Evolutionary conservation across 306 rosid genomes (phyloP).

Genomic region (Quercus cerris): DNA sequence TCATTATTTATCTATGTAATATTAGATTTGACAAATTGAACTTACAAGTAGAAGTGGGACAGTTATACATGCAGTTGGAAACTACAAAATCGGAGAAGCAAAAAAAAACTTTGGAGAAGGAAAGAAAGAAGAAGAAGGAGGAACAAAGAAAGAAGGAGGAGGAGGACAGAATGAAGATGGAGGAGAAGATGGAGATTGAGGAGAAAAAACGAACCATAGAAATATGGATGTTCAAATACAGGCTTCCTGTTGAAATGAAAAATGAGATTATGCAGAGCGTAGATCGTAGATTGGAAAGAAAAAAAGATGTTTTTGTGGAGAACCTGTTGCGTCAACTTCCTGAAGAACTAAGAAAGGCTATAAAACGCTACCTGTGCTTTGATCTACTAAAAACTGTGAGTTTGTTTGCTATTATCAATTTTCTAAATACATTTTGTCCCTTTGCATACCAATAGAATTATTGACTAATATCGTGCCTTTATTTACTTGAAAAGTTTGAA

Average conservation of each 20-base stretch:
- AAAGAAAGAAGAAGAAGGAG: no score
- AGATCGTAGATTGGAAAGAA: no score
- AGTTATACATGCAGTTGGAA: conserved; percentile 84
- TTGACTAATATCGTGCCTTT: no score
- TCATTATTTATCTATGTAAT: background rate
- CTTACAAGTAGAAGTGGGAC: conserved; percentile 25
- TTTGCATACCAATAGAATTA: no score
- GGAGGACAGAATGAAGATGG: conserved; percentile 27
- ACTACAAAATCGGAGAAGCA: conserved; percentile 77
- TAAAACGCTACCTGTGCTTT: conserved; percentile 84
- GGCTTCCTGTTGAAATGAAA: no score
- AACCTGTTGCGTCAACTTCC: conserved; percentile 74
- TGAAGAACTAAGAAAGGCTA: conserved; percentile 79
- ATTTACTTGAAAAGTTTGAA: no score
- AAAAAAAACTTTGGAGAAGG: background rate
- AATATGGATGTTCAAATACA: no score
- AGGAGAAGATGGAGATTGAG: conserved; percentile 51
- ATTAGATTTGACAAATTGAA: conserved; percentile 12
- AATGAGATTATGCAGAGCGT: no score
- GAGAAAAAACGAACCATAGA: conserved; percentile 59
- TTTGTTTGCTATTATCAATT: background rate
- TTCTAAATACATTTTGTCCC: no score
- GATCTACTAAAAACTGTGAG: conserved; percentile 79
- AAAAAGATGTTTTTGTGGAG: conserved; percentile 74
- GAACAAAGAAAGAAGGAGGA: conserved; percentile 11